A percentile compares a stretch with the other conserved stretches of the same genome.
These are phyloP conservation scores for Chlorophyllum brunneum DNA, from an alignment of 768 basidiomycete genomes.

Conservation along the genomic window DNA sequence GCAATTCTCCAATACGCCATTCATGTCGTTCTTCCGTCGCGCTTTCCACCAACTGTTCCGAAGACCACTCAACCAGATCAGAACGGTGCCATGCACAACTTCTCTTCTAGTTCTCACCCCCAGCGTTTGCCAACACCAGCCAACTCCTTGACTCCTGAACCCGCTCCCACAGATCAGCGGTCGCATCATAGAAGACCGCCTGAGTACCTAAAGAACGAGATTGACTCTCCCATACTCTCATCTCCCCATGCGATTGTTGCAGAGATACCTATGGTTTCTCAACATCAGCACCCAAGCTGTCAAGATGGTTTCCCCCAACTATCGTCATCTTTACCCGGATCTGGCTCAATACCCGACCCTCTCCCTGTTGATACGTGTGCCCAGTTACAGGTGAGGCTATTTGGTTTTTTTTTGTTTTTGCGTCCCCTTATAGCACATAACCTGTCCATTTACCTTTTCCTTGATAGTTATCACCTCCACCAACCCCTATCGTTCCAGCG, in stretches of 20 bases:
- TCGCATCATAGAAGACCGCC: neutral
- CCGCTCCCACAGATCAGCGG: neutral
- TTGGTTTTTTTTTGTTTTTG: neutral
- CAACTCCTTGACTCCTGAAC: constrained; percentile 14
- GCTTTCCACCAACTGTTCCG: neutral
- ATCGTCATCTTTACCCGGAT: no score
- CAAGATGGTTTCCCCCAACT: neutral
- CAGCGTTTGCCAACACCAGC: constrained; percentile 18
- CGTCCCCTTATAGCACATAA: no score
- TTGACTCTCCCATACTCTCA: neutral
- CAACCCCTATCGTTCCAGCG: neutral
- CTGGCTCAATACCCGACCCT: neutral
- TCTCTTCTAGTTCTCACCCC: neutral
- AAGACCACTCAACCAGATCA: neutral
- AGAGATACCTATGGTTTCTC: neutral
- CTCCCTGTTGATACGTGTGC: neutral
- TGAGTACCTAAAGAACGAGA: neutral
- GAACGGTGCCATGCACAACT: neutral
- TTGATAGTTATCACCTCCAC: constrained; percentile 4
- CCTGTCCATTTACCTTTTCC: neutral
- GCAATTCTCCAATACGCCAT: constrained; percentile 1
- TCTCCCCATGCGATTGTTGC: neutral
- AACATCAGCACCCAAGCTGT: neutral
- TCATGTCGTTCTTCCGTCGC: neutral
- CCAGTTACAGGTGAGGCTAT: neutral